A percentile compares a stretch with the other conserved stretches of the same genome.
These are phyloP conservation scores for Euphorbia lathyris DNA, from an alignment of 345 rosid genomes.

Conservation along the genomic window DNA sequence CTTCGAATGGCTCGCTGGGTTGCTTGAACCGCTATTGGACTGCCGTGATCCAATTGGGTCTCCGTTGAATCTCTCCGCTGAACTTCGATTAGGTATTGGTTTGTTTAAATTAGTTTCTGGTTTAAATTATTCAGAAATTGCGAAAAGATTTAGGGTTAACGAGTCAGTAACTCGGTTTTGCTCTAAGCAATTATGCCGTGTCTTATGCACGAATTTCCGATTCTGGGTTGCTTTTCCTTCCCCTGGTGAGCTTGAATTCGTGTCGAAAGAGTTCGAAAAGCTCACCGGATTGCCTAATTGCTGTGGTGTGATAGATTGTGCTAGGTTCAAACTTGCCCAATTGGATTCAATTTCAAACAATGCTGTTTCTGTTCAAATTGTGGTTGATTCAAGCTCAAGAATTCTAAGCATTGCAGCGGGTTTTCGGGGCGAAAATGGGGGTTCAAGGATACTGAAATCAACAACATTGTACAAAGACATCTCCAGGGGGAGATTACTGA, in stretches of 20 bases:
- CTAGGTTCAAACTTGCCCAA: slow-evolving; percentile 37
- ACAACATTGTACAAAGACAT: slow-evolving; percentile 50
- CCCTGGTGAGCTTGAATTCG: slow-evolving; percentile 40
- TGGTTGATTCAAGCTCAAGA: slow-evolving; percentile 54
- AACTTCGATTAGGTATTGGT: slow-evolving; percentile 59
- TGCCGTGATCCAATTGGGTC: slow-evolving; percentile 67
- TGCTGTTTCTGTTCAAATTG: slow-evolving; percentile 51
- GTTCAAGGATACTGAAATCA: slow-evolving; percentile 35
- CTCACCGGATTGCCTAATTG: slow-evolving; percentile 56
- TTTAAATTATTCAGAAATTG: slow-evolving; percentile 43
- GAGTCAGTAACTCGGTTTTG: slow-evolving; percentile 61
- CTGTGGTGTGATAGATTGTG: slow-evolving; percentile 56
- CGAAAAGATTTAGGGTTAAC: slow-evolving; percentile 50
- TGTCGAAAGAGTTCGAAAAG: slow-evolving; percentile 43
- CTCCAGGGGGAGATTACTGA: slow-evolving; percentile 38
- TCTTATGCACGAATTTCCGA: slow-evolving; percentile 67
- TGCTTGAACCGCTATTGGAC: slow-evolving; percentile 66
- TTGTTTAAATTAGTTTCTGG: slow-evolving; percentile 54
- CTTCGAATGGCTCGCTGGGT: slow-evolving; percentile 62
- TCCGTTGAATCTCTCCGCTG: slow-evolving; percentile 52
- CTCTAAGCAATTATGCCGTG: slow-evolving; percentile 58
- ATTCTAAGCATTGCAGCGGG: slow-evolving; percentile 56
- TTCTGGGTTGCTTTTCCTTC: slow-evolving; percentile 65
- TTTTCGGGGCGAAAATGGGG: slow-evolving; percentile 45
- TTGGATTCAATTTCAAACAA: slow-evolving; percentile 16